A percentile compares a stretch with the other conserved stretches of the same genome.
phyloP scores from a whole-genome alignment of 2,329 filamentous ascomycete species.

The Fusarium nisikadoi region DNA sequence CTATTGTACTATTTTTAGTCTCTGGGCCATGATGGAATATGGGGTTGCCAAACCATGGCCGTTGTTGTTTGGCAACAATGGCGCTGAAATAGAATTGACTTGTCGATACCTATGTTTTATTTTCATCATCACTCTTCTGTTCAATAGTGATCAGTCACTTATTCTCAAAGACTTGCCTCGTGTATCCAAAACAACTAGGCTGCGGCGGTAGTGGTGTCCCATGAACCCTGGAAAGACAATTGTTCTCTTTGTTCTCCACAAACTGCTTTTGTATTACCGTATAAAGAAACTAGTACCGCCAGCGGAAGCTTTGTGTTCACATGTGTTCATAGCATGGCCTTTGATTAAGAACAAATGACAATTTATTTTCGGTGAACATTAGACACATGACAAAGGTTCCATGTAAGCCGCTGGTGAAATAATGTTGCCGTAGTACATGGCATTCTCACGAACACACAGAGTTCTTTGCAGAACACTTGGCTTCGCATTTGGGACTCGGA shows the following conservation, averaged over 20 bases:
- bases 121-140: no score
- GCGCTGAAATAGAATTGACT: background rate
- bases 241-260: background rate
- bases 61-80: background rate
- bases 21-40: background rate
- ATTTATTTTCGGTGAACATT: fast-evolving
- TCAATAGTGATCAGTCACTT: fast-evolving
- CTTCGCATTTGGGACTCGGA: fast-evolving
- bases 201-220: fast-evolving
- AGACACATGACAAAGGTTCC: background rate
- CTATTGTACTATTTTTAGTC: fast-evolving
- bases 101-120: fast-evolving
- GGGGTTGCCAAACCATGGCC: fast-evolving
- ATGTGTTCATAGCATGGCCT: fast-evolving
- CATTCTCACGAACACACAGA: background rate
- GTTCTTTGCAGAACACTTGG: background rate
- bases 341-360: fast-evolving
- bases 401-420: fast-evolving
- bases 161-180: fast-evolving
- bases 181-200: fast-evolving
- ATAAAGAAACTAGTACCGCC: fast-evolving
- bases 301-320: fast-evolving
- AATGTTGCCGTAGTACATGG: fast-evolving
- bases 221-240: fast-evolving
- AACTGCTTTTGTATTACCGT: background rate